These are phyloP conservation scores for Blastomyces parvus DNA, from an alignment of 2,329 filamentous ascomycete species.

Conservation along the genomic window DNA sequence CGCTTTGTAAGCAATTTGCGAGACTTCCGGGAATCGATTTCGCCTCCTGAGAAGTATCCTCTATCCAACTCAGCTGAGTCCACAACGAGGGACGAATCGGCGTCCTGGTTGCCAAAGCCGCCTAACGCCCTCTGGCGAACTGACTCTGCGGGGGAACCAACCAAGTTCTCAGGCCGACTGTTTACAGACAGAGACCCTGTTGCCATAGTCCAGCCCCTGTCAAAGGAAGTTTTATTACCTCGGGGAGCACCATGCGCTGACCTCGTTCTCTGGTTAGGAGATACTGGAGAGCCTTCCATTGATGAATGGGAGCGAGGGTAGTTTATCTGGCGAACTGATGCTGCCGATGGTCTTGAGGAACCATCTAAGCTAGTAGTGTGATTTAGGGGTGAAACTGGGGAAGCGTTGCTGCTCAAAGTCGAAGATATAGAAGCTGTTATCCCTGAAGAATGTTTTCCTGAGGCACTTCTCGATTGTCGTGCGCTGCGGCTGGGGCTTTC, in stretches of 20 bases:
- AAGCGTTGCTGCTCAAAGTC: constrained; percentile 30
- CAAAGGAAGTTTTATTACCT: constrained; percentile 50
- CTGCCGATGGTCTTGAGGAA: constrained; percentile 58
- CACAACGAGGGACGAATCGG: constrained; percentile 26
- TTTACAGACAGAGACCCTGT: constrained; percentile 27
- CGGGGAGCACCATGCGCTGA: constrained; percentile 33
- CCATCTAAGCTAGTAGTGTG: constrained; percentile 35
- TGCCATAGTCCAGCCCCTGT: constrained; percentile 50
- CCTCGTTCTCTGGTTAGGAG: constrained; percentile 16
- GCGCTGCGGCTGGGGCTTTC: constrained; percentile 13
- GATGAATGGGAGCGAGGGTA: constrained; percentile 83
- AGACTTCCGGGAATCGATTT: constrained; percentile 60
- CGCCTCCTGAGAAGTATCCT: constrained; percentile 87
- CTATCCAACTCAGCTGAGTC: constrained; percentile 58
- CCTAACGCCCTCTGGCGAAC: constrained; percentile 17
- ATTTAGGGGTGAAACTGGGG: constrained; percentile 37
- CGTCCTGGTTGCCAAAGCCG: constrained; percentile 21
- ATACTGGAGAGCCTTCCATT: constrained; percentile 55
- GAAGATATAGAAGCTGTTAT: constrained; percentile 24
- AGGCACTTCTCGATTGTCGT: constrained; percentile 11
- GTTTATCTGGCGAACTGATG: constrained; percentile 70
- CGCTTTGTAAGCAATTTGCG: constrained; percentile 76
- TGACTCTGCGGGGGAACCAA: constrained; percentile 21
- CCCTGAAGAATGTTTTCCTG: constrained; percentile 10
- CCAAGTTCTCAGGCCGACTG: constrained; percentile 24